Percentiles rank a stretch among this genome's conserved stretches.
These are phyloP conservation scores for Hymenoscyphus fraxineus DNA, from an alignment of 2,329 filamentous ascomycete species.

Conservation along the genomic window DNA sequence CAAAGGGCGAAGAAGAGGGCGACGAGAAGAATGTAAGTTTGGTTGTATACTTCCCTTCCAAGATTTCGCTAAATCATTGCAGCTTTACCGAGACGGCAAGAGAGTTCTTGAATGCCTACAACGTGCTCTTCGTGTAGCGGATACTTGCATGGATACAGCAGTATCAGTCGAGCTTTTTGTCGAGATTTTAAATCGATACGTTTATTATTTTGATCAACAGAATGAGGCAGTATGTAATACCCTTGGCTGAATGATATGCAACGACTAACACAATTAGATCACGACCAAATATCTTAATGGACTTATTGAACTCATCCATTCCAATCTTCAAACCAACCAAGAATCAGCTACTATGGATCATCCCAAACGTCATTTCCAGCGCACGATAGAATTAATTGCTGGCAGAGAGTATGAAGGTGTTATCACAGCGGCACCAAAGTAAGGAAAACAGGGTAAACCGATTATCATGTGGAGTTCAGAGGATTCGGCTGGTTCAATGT, in stretches of 20 bases:
- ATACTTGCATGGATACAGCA: conserved; percentile 98
- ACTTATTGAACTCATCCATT: conserved; percentile 96
- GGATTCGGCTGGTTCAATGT: conserved; percentile 18
- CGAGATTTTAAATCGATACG: conserved; percentile 95
- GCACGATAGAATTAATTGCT: conserved; percentile 90
- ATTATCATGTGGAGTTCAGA: neutral
- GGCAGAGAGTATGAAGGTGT: conserved; percentile 91
- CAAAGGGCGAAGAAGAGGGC: conserved; percentile 71
- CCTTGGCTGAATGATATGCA: neutral
- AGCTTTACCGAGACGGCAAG: conserved; percentile 97
- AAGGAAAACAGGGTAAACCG: conserved; percentile 37
- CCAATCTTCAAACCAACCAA: conserved; percentile 81
- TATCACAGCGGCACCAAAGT: conserved; percentile 45
- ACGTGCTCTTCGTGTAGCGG: conserved; percentile 88
- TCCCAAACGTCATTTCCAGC: conserved; percentile 88
- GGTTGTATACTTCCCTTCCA: too few species aligned
- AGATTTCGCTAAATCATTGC: conserved; percentile 24
- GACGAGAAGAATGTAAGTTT: conserved; percentile 63
- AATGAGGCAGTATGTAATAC: conserved; percentile 73
- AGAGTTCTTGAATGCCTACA: conserved; percentile 94
- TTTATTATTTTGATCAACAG: conserved; percentile 99
- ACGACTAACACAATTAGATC: conserved; percentile 44
- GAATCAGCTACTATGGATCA: conserved; percentile 81
- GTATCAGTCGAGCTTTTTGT: conserved; percentile 98
- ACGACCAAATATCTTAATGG: conserved; percentile 98